Percentiles rank a stretch among this genome's conserved stretches.
phyloP scores from a whole-genome alignment of 2,329 filamentous ascomycete genomes.

The Colletotrichum costaricense region DNA sequence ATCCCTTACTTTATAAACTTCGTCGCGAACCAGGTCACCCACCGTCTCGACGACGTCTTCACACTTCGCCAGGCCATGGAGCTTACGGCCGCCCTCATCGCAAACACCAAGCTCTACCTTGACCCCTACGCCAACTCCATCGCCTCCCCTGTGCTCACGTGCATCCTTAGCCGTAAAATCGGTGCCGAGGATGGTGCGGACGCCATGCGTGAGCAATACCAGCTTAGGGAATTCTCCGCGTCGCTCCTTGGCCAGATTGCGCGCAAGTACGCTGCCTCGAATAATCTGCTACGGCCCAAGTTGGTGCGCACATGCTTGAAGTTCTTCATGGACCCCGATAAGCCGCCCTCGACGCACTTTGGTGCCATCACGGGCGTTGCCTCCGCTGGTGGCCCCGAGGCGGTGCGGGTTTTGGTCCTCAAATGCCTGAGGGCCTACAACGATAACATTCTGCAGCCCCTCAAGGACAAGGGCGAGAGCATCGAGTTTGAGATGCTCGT shows the following conservation, averaged over 20 bases:
- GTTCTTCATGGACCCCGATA: constrained; percentile 87
- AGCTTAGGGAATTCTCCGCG: constrained; percentile 85
- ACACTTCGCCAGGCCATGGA: constrained; percentile 93
- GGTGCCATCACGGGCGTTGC: constrained; percentile 86
- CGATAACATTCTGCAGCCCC: constrained; percentile 61
- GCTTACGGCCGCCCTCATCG: constrained; percentile 84
- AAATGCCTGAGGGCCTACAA: constrained; percentile 68
- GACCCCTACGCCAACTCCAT: constrained; percentile 73
- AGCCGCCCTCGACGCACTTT: constrained; percentile 86
- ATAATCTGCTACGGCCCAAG: constrained; percentile 85
- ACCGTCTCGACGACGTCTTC: constrained; percentile 90
- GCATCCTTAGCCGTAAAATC: constrained; percentile 85
- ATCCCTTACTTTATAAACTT: constrained; percentile 98
- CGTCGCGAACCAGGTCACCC: constrained; percentile 94
- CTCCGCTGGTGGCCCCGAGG: constrained; percentile 76
- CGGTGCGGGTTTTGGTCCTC: constrained; percentile 66
- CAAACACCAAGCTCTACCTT: constrained; percentile 82
- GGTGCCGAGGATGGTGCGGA: constrained; percentile 68
- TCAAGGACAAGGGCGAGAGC: constrained; percentile 62
- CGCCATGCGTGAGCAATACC: constrained; percentile 74
- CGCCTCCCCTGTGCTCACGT: constrained; percentile 90
- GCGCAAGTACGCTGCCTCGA: constrained; percentile 82
- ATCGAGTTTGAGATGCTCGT: constrained; percentile 68
- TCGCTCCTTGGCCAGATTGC: constrained; percentile 84
- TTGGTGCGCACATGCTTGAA: constrained; percentile 95